phyloP scores from a whole-genome alignment of 2,329 filamentous ascomycete genomes.

The Neofusicoccum umdonicola region DNA sequence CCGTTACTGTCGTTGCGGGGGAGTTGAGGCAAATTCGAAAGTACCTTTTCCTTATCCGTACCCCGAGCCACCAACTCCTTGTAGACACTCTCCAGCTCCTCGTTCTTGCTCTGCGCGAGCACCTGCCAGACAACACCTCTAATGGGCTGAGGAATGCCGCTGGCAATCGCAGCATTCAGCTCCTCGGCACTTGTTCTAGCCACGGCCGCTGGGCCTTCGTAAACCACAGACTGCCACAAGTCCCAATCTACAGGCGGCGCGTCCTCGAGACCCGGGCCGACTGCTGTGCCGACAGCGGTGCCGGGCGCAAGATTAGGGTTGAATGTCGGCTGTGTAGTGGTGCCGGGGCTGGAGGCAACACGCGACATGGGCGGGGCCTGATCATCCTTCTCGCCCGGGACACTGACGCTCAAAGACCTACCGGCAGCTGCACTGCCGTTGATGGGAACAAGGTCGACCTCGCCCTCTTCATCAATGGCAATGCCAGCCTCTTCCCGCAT shows the following conservation, averaged over 20 bases:
- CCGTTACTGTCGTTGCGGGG: slow-evolving; percentile 41
- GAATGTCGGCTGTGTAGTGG: slow-evolving; percentile 59
- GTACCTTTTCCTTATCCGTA: slow-evolving; percentile 66
- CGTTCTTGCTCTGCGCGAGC: slow-evolving; percentile 89
- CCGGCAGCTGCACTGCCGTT: slow-evolving; percentile 25
- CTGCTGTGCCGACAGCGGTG: slow-evolving; percentile 77
- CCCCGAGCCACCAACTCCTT: slow-evolving; percentile 75
- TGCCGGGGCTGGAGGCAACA: slow-evolving; percentile 29
- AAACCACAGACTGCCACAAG: slow-evolving; percentile 93
- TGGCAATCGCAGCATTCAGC: slow-evolving; percentile 84
- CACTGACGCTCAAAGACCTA: slow-evolving; percentile 42
- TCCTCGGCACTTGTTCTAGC: slow-evolving; percentile 85
- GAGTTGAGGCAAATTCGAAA: slow-evolving; percentile 23
- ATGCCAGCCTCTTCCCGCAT: slow-evolving; percentile 46
- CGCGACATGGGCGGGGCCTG: slow-evolving; percentile 29
- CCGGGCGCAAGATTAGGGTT: slow-evolving; percentile 75
- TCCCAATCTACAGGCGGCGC: slow-evolving; percentile 90
- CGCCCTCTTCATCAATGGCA: slow-evolving; percentile 41
- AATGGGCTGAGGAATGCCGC: slow-evolving; percentile 90
- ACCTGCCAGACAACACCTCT: slow-evolving; percentile 99
- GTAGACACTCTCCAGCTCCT: slow-evolving; percentile 85
- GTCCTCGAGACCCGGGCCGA: slow-evolving; percentile 70
- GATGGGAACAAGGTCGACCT: slow-evolving; percentile 36
- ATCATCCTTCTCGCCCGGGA: slow-evolving; percentile 47
- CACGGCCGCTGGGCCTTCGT: slow-evolving; percentile 86